Percentiles rank a stretch among this genome's conserved stretches.
These are phyloP conservation scores for Plasmodium sp. DNA, from an alignment of 169 alveolate genomes.

Conservation along the genomic window DNA sequence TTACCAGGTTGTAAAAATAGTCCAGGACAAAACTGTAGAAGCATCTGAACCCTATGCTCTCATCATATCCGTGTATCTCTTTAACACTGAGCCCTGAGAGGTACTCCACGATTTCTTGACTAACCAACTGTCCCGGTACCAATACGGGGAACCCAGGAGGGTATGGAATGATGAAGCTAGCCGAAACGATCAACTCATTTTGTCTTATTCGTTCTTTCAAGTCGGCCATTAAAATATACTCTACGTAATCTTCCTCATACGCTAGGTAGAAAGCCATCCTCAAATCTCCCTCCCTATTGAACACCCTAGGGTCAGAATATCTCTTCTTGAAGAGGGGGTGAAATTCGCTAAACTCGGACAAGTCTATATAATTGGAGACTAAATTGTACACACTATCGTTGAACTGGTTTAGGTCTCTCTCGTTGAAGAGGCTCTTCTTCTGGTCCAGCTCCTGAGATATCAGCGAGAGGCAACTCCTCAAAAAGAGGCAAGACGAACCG, in stretches of 20 bases:
- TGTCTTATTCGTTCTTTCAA: slow-evolving; percentile 34
- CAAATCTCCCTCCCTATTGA: slow-evolving; percentile 77
- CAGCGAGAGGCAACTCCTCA: slow-evolving; percentile 71
- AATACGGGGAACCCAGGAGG: slow-evolving; percentile 81
- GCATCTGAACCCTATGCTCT: slow-evolving; percentile 68
- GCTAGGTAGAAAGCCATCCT: slow-evolving; percentile 77
- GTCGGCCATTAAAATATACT: slow-evolving; percentile 44
- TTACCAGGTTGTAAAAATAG: slow-evolving; percentile 16
- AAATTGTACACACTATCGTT: slow-evolving; percentile 70
- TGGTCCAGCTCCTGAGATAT: slow-evolving; percentile 72
- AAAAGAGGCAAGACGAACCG: slow-evolving; percentile 76
- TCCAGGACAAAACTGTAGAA: slow-evolving; percentile 56
- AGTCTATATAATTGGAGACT: slow-evolving; percentile 58
- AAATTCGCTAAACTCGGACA: slow-evolving; percentile 64
- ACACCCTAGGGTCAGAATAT: slow-evolving; percentile 3
- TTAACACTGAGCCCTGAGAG: slow-evolving; percentile 76
- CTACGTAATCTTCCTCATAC: slow-evolving; percentile 77
- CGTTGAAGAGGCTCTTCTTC: slow-evolving; percentile 46
- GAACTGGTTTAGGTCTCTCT: slow-evolving; percentile 74
- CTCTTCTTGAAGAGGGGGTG: slow-evolving; percentile 61
- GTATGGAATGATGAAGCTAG: slow-evolving; percentile 79
- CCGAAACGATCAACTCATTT: slow-evolving; percentile 65
- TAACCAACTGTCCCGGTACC: slow-evolving; percentile 79
- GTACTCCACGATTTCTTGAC: slow-evolving; percentile 74
- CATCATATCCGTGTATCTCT: slow-evolving; percentile 79